phyloP scores from a whole-genome alignment of 176 grass and related monocot species.

The barley (Hordeum vulgare) region MorexV3_pseudomolecules_assembly NC_058522.1:95712081-95712580 shows the following conservation, averaged over 20 bases:
- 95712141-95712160: neutral
- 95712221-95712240: neutral
- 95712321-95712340: no score
- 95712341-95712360: neutral
- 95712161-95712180: conserved; percentile 9
- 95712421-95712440: neutral
- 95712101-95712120: neutral
- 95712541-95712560: conserved; percentile 8
- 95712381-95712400: neutral
- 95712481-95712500: conserved; percentile 1
- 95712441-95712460: neutral
- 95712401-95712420: neutral
- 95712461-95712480: neutral
- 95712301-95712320: neutral
- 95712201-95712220: neutral
- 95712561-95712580: conserved; percentile 2
- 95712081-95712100: neutral
- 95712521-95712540: conserved; percentile 20
- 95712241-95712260: neutral
- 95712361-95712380: neutral
- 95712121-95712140: neutral
- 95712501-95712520: neutral
- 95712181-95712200: neutral
- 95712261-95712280: neutral
- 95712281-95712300: neutral